Evolutionary conservation across 768 basidiomycete genomes (phyloP), one percentile per base, ranked within the genome.

Genomic region (Sporobolomyces roseus): DNA sequence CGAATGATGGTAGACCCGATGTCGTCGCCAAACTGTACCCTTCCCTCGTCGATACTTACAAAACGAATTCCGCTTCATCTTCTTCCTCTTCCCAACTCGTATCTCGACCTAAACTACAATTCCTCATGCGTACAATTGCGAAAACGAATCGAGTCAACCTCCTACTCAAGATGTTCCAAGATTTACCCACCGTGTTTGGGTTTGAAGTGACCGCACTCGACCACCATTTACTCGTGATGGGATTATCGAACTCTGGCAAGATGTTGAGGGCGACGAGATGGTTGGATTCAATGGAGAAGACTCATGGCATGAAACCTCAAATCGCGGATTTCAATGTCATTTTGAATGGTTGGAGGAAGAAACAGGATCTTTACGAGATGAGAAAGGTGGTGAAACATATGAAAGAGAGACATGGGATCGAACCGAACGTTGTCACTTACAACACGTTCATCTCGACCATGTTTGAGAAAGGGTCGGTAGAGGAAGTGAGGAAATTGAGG

Each of bases 251-350:
- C n/a, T 2, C 33, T 5, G 70, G 46, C 48, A 45, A 50, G 21
- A 38, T 51, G 14, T 1, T 35, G 46, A 32, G 56, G 29, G 73
- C 73, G 16, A 33, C 55, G 17, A 30, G 30, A 19, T 74, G 73
- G 73, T 32, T 72, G n/a, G 49, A 69, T 32, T 29, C 25, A 45
- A 63, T 74, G 56, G 27, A 51, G 25, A 3, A 32, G 19, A 60
- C 43, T 17, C 45, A 60, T 41, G 56, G 61, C 0, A 6, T 71
- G 21, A 9, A n/a, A 3, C 70, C 73, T 2, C 25, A 30, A 43
- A 49, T 46, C 2, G 48, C 50, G 1, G 73, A 75, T 33, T 75
- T 63, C 63, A 71, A 75, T 63, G 23, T 64, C 16, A 46, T 73
- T 51, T 36, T 73, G n/a, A 6, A 55, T 16, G 74, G 58, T 12